Percentiles rank a stretch among this genome's conserved stretches.
Evolutionary conservation across 805 yeast species (phyloP).

Genomic region (Yamadazyma philogaea): DNA sequence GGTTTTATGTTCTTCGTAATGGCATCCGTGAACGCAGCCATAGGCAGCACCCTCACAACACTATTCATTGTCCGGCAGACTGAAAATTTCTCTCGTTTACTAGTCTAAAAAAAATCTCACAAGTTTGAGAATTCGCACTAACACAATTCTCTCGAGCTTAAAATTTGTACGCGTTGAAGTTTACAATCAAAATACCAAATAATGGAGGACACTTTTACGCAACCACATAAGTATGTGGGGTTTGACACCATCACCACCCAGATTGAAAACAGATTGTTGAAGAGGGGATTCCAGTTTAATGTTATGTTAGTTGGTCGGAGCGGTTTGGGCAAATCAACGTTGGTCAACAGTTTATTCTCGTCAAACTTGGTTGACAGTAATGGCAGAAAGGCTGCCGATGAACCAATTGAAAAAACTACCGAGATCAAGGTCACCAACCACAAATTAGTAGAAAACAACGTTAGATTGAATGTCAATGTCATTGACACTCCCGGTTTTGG

Average conservation of each 20-base stretch:
- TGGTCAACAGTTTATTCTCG: constrained; percentile 86
- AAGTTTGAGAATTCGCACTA: constrained; percentile 1
- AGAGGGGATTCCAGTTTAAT: constrained; percentile 92
- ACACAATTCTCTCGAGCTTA: not conserved
- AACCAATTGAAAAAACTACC: constrained; percentile 80
- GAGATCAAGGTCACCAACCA: constrained; percentile 76
- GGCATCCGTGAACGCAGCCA: not conserved
- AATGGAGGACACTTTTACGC: constrained; percentile 18
- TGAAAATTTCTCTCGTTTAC: not conserved
- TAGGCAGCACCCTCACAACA: constrained; percentile 1
- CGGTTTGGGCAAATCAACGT: constrained; percentile 92
- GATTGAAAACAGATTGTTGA: constrained; percentile 86
- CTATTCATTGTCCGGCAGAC: not conserved
- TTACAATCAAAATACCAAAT: constrained; percentile 2
- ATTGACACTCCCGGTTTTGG: constrained; percentile 99
- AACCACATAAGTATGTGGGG: constrained; percentile 84
- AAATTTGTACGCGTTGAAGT: constrained; percentile 10
- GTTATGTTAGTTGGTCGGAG: constrained; percentile 88
- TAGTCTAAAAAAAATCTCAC: too few species aligned
- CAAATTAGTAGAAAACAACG: constrained; percentile 78
- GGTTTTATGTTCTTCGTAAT: not conserved
- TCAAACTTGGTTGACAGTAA: constrained; percentile 70
- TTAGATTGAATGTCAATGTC: constrained; percentile 77
- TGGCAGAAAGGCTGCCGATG: constrained; percentile 66
- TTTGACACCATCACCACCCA: constrained; percentile 95